Evolutionary conservation across 2,329 filamentous ascomycete genomes (phyloP).

Genomic region (Westerdykella aurantiaca): DNA sequence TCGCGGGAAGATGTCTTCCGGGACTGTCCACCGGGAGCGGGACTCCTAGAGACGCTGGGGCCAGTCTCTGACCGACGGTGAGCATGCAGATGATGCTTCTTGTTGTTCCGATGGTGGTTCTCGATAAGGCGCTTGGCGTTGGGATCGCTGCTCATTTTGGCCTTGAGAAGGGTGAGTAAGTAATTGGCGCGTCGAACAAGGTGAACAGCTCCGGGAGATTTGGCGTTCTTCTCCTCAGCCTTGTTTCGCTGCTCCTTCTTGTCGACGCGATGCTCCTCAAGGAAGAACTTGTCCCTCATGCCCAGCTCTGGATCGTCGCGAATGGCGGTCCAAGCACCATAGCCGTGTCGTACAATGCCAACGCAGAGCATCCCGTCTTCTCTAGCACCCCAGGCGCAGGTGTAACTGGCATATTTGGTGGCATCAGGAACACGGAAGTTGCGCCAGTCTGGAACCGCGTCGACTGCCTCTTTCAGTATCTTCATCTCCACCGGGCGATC

Average conservation of each 20-base stretch:
- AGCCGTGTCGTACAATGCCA: constrained; percentile 87
- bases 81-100: constrained; percentile 59
- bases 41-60: constrained; percentile 63
- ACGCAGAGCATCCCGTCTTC: constrained; percentile 97
- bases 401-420: constrained; percentile 86
- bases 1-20: constrained; percentile 32
- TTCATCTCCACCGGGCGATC: constrained; percentile 86
- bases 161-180: constrained; percentile 86
- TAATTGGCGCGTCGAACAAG: constrained; percentile 93
- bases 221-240: constrained; percentile 63
- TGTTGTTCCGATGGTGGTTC: constrained; percentile 92
- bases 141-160: constrained; percentile 68
- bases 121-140: constrained; percentile 75
- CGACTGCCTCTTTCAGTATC: constrained; percentile 70
- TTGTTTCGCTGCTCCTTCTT: constrained; percentile 90
- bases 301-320: constrained; percentile 84
- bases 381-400: constrained; percentile 82
- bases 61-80: constrained; percentile 53
- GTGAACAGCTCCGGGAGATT: constrained; percentile 95
- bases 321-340: constrained; percentile 92
- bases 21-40: constrained; percentile 49
- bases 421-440: constrained; percentile 86
- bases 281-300: constrained; percentile 84
- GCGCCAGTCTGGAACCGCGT: constrained; percentile 59
- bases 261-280: constrained; percentile 97